Conservation (phyloP, 495 filamentous ascomycete genomes). For the Hypoxylon fragiforme region DNA sequence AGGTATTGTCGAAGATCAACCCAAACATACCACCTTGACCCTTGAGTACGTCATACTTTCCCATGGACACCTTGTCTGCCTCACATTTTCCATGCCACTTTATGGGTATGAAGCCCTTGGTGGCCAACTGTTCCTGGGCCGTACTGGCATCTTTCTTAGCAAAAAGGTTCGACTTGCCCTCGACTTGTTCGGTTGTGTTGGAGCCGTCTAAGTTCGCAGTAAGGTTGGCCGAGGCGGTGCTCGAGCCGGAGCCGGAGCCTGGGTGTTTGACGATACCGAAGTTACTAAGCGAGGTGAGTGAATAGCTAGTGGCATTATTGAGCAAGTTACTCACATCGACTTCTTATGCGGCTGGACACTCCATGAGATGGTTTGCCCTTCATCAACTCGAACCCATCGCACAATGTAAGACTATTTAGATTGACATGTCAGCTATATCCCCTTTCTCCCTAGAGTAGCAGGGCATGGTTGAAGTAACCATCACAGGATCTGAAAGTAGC, state of each 20-base stretch:
- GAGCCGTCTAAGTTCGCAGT: constrained; percentile 18
- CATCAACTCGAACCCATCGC: constrained; percentile 91
- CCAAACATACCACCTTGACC: constrained; percentile 90
- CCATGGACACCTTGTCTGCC: constrained; percentile 92
- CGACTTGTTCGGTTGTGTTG: constrained; percentile 50
- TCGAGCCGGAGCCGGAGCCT: constrained; percentile 67
- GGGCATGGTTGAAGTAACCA: no score
- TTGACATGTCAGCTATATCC: constrained; percentile 14
- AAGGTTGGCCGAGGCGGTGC: constrained; percentile 57
- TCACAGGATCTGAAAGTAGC: no score
- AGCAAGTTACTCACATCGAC: constrained; percentile 64
- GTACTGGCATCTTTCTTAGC: constrained; percentile 58
- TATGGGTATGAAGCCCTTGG: constrained; percentile 81
- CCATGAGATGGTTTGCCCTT: constrained; percentile 93
- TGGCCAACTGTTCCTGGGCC: constrained; percentile 78
- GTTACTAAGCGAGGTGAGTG: constrained; percentile 57
- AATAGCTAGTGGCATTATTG: neutral
- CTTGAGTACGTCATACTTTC: constrained; percentile 75
- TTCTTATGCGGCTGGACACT: constrained; percentile 97
- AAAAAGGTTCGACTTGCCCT: constrained; percentile 42
- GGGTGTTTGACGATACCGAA: constrained; percentile 98
- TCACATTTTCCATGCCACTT: constrained; percentile 94
- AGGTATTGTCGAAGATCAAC: constrained; percentile 97
- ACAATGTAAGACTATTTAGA: constrained; percentile 84
- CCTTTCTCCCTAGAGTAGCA: no score